Evolutionary conservation across 1,139 yeast genomes (phyloP).

Genomic region (Nakaseomyces delphensis): DNA sequence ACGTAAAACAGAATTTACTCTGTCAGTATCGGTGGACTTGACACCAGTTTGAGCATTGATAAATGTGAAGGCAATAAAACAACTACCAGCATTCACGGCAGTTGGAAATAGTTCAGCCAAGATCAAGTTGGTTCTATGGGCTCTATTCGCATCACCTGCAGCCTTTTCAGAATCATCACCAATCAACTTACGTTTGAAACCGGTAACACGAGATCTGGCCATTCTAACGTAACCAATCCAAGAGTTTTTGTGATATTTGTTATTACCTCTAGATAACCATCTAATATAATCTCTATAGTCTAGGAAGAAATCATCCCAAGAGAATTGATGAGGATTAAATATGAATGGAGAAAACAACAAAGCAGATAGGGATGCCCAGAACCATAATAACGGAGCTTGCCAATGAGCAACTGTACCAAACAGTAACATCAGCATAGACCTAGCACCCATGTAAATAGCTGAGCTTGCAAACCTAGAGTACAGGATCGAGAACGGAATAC

Average conservation of each 20-base stretch:
- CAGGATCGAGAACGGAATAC: constrained; percentile 92
- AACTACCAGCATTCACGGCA: constrained; percentile 76
- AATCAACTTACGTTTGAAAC: constrained; percentile 85
- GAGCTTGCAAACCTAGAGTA: constrained; percentile 97
- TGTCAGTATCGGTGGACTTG: constrained; percentile 35
- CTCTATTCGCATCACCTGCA: constrained; percentile 91
- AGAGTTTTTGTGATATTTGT: constrained; percentile 97
- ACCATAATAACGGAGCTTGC: constrained; percentile 97
- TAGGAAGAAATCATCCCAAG: constrained; percentile 97
- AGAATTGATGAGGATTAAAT: constrained; percentile 97
- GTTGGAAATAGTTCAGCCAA: constrained; percentile 86
- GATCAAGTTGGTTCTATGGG: constrained; percentile 79
- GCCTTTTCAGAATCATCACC: constrained; percentile 89
- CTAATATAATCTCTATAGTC: constrained; percentile 97
- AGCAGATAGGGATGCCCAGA: constrained; percentile 92
- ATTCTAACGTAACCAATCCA: constrained; percentile 98
- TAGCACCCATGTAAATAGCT: constrained; percentile 92
- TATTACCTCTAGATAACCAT: constrained; percentile 98
- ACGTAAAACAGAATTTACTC: constrained; percentile 77
- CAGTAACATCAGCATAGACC: constrained; percentile 78
- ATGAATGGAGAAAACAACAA: constrained; percentile 89
- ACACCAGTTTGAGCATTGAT: constrained; percentile 98
- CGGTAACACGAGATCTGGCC: constrained; percentile 93
- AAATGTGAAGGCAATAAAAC: constrained; percentile 84
- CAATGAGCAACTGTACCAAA: constrained; percentile 91